A percentile compares a stretch with the other conserved stretches of the same genome.
phyloP scores from a whole-genome alignment of 805 yeast genomes.

The Sugiyamaella mastotermitis region DNA sequence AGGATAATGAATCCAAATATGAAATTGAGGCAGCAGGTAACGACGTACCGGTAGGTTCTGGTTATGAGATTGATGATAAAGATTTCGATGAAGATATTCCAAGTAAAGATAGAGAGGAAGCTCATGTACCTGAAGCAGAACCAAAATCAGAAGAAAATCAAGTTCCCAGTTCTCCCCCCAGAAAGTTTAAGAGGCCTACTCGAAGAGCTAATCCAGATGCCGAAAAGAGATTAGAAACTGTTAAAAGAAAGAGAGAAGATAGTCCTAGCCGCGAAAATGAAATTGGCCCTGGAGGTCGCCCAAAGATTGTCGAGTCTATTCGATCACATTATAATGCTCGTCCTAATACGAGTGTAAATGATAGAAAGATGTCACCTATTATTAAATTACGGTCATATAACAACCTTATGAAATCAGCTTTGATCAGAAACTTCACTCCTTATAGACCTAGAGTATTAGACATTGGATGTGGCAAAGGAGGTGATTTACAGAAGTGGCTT shows the following conservation, averaged over 20 bases:
- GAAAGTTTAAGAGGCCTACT: constrained; percentile 19
- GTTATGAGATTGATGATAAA: no score
- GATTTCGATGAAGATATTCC: background rate
- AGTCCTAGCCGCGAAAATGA: background rate
- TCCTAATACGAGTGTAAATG: constrained; percentile 54
- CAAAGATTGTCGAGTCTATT: constrained; percentile 42
- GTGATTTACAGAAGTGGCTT: constrained; percentile 88
- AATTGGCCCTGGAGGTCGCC: constrained; percentile 6
- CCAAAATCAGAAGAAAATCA: background rate
- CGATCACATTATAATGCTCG: constrained; percentile 82
- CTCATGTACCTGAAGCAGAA: background rate
- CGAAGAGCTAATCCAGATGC: constrained; percentile 11
- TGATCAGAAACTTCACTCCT: constrained; percentile 60
- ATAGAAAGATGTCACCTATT: constrained; percentile 74
- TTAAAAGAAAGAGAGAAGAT: constrained; percentile 7
- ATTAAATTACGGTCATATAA: constrained; percentile 83
- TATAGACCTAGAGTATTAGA: constrained; percentile 55
- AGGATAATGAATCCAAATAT: background rate
- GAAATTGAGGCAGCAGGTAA: constrained; percentile 3
- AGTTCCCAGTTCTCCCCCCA: background rate
- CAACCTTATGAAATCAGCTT: constrained; percentile 82
- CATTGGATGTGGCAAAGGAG: constrained; percentile 97
- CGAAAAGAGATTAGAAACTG: constrained; percentile 14
- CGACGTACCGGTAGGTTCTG: no score
- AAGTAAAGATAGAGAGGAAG: background rate